phyloP scores from a whole-genome alignment of 148 eudicot species.

The Cornus kousa region DNA sequence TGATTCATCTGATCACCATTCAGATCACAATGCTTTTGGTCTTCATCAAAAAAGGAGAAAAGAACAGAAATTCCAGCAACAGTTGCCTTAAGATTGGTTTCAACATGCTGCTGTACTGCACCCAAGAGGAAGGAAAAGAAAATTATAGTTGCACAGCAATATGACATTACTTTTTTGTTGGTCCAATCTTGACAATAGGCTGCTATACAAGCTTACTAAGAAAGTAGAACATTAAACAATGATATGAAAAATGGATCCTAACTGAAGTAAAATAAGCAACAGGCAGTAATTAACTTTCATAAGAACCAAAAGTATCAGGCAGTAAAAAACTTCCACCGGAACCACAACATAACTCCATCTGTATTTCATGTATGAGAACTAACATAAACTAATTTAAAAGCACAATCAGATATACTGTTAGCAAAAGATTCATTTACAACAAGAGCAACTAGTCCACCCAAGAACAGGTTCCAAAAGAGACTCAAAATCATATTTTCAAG shows the following conservation, averaged over 20 bases:
- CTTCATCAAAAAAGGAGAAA: constrained; percentile 68
- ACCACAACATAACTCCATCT: not conserved
- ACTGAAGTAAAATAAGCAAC: not conserved
- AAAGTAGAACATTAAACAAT: not conserved
- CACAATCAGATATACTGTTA: not conserved
- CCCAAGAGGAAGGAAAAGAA: constrained; percentile 10
- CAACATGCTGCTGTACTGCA: constrained; percentile 86
- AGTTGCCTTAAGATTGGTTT: constrained; percentile 68
- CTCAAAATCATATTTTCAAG: not conserved
- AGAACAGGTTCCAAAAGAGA: not conserved
- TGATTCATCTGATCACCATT: constrained; percentile 25
- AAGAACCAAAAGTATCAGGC: not conserved
- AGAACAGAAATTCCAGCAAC: constrained; percentile 57
- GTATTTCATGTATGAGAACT: not conserved
- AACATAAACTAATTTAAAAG: not conserved
- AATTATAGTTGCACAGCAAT: constrained; percentile 8
- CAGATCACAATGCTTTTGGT: constrained; percentile 28
- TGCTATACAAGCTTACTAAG: not conserved
- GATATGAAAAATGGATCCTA: not conserved
- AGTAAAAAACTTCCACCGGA: not conserved
- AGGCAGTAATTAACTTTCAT: too few species aligned
- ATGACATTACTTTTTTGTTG: not conserved
- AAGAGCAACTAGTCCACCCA: not conserved
- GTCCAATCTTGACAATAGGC: not conserved
- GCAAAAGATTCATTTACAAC: not conserved